Percentiles rank a stretch among this genome's conserved stretches.
Evolutionary conservation across 2,329 filamentous ascomycete genomes (phyloP).

Genomic region (Fusarium pseudonygamai): DNA sequence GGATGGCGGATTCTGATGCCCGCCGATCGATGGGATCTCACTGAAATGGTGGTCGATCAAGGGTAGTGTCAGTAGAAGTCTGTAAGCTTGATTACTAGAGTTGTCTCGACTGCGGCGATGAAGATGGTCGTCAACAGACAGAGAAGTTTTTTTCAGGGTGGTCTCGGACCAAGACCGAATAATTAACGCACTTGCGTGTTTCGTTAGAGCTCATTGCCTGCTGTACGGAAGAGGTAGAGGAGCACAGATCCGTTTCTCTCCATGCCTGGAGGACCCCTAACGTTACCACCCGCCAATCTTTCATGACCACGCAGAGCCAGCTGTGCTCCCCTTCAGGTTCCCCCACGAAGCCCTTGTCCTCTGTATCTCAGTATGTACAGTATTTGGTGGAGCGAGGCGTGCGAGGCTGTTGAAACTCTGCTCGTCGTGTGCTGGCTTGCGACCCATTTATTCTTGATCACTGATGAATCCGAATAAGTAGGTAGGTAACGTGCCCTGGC

Average conservation of each 20-base stretch:
- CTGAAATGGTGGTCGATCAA: conserved; percentile 38
- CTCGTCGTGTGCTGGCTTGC: conserved; percentile 30
- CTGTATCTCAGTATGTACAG: not conserved
- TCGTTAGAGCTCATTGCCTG: not conserved
- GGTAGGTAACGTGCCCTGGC: conserved; percentile 19
- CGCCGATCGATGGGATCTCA: conserved; percentile 41
- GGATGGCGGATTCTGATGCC: conserved; percentile 29
- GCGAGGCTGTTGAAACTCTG: conserved; percentile 28
- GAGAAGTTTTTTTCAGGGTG: not conserved
- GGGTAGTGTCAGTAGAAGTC: conserved; percentile 5
- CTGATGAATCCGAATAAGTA: conserved; percentile 17
- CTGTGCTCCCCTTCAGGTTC: conserved; percentile 19
- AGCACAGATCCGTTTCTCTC: conserved; percentile 12
- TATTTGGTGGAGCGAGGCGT: conserved; percentile 1
- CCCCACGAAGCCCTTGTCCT: conserved; percentile 15
- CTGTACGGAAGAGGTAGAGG: not conserved
- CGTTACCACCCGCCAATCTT: conserved; percentile 24
- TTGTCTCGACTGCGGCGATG: conserved; percentile 31
- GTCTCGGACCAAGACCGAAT: conserved; percentile 10
- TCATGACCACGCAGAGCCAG: conserved; percentile 17
- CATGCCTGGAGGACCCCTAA: conserved; percentile 7
- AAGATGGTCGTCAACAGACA: conserved; percentile 1
- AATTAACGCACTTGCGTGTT: conserved; percentile 8
- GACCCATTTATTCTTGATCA: conserved; percentile 30
- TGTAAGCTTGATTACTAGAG: conserved; percentile 26